phyloP scores from a whole-genome alignment of 805 yeast species.

The Wickerhamiella vanderwaltii region DNA sequence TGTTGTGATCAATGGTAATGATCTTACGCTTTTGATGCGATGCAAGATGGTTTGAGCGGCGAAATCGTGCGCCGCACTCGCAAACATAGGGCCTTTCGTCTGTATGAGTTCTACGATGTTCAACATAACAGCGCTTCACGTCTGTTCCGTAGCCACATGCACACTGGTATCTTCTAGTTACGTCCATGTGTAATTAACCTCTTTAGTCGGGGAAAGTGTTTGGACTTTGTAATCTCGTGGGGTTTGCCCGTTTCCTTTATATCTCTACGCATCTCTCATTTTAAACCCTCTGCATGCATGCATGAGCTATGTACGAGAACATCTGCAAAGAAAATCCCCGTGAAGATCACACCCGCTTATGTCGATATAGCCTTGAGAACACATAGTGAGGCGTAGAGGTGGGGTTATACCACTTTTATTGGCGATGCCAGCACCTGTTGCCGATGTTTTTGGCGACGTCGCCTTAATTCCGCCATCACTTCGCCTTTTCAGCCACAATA shows the following conservation, averaged over 20 bases:
- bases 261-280: slow-evolving; percentile 4
- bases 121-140: slow-evolving; percentile 12
- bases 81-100: slow-evolving; percentile 71
- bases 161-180: slow-evolving; percentile 7
- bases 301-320: slow-evolving; percentile 1
- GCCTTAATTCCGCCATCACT: too few relatives aligned
- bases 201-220: too few relatives aligned
- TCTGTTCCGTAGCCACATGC: slow-evolving; percentile 13
- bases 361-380: too few relatives aligned
- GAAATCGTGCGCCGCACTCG: slow-evolving; percentile 64
- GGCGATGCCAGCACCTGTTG: too few relatives aligned
- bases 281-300: slow-evolving; percentile 2
- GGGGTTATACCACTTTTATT: too few relatives aligned
- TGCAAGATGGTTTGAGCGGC: slow-evolving; percentile 12
- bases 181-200: too few relatives aligned
- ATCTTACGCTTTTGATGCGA: slow-evolving; percentile 11
- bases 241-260: neutral
- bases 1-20: neutral
- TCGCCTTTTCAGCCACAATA: too few relatives aligned
- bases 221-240: too few relatives aligned
- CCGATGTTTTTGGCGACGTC: too few relatives aligned
- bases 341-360: too few relatives aligned
- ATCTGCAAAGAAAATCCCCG: slow-evolving; percentile 5
- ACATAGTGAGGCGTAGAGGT: too few relatives aligned
- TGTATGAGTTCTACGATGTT: slow-evolving; percentile 66